Evolutionary conservation across 176 grass and related monocot species (phyloP), one percentile per base, ranked within the genome.

Genomic region (Zea luxurians): DNA sequence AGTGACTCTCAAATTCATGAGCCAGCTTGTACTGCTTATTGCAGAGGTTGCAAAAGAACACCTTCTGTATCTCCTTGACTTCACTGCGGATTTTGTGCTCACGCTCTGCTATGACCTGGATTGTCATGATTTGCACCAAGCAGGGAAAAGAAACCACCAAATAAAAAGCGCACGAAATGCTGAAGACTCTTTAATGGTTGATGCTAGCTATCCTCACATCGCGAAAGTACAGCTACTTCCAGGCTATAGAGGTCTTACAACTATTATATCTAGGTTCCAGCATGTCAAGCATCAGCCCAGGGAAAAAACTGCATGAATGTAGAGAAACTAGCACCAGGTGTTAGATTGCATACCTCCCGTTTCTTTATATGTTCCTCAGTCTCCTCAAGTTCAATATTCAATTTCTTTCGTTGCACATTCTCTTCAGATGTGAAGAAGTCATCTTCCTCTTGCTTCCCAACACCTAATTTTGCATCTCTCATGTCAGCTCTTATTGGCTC

Each of bases 91-190:
- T 98, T 98, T 88, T 98, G 48, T 94, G 80, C 81, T 98, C 92
- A 17, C 92, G 92, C 80, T 94, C 96, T 98, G 96, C 96, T 93
- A 85, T 90, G 77, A 98, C 96, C 96, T 98, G 96, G 92, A 95
- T 90, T 90, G 92, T 93, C 92, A 93, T 76, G 86, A 95, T 91
- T 88, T 70, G 88, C 90, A 90, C 91, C 69, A 93, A 94, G 86
- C 79, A 94, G 80, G 84, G 61, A 84, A 88, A 86, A 93, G 80
- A 94, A 87, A 69, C 73, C 85, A 90, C 82, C 96, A 92, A 98
- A 98, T 94, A 94, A 89, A 93, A 89, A 85, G 77, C 87, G 89
- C 72, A 89, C 59, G 2, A 54, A 75, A 89, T 86, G 78, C 83
- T 87, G 36, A 77, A 97, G 48, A 81, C 35, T 76, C 61, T 70